Evolutionary conservation across 176 grass and related monocot genomes (phyloP).

Genomic region (Alloteropsis semialata): DNA sequence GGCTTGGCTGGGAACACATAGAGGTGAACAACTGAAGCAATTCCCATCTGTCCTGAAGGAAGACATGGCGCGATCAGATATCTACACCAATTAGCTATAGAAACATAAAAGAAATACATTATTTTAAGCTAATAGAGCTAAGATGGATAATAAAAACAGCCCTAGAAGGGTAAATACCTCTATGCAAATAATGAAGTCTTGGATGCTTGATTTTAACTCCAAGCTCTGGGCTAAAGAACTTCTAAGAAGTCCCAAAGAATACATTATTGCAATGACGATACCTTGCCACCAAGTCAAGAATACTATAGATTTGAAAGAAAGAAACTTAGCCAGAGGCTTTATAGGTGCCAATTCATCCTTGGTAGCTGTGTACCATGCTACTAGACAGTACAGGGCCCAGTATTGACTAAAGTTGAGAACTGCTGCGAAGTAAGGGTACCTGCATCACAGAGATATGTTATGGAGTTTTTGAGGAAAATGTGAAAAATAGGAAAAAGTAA

Average conservation of each 20-base stretch:
- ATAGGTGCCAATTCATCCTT: conserved; percentile 90
- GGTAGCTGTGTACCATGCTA: conserved; percentile 89
- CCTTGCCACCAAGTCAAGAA: conserved; percentile 99
- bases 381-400: conserved; percentile 95
- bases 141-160: background rate
- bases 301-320: conserved; percentile 94
- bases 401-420: conserved; percentile 97
- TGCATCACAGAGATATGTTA: conserved; percentile 37
- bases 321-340: conserved; percentile 89
- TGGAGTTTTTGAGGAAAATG: conserved; percentile 4
- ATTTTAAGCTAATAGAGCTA: background rate
- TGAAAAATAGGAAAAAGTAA: conserved; percentile 11
- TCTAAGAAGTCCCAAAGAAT: conserved; percentile 76
- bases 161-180: conserved; percentile 62
- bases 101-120: conserved; percentile 16
- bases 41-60: conserved; percentile 85
- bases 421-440: conserved; percentile 85
- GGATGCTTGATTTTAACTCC: conserved; percentile 90
- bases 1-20: conserved; percentile 92
- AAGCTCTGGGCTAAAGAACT: conserved; percentile 86
- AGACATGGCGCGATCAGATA: conserved; percentile 44
- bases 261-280: conserved; percentile 90
- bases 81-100: conserved; percentile 4
- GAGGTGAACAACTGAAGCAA: conserved; percentile 86
- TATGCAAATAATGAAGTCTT: conserved; percentile 98